phyloP scores from a whole-genome alignment of 2,329 filamentous ascomycete species.

The Fusarium aywerte region DNA sequence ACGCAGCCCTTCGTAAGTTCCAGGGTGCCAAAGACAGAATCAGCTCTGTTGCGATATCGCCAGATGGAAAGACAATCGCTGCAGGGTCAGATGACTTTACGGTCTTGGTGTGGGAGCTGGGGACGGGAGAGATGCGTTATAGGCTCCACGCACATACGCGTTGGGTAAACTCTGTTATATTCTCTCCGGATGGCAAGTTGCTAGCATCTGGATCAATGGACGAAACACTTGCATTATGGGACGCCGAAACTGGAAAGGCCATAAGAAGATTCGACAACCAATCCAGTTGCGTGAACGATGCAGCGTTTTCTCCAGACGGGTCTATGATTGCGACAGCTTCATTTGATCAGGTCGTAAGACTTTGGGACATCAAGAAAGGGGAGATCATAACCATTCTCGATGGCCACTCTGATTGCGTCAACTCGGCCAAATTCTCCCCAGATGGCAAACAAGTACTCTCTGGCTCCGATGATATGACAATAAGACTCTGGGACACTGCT shows the following conservation, averaged over 20 bases:
- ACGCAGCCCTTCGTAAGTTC: neutral
- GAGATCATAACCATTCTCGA: too few relatives aligned
- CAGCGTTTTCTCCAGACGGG: neutral
- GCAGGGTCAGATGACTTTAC: conserved; percentile 7
- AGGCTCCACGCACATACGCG: neutral
- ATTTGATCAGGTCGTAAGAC: too few relatives aligned
- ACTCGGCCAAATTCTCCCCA: too few relatives aligned
- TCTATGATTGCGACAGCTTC: neutral
- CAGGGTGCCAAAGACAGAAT: neutral
- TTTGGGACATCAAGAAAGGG: too few relatives aligned
- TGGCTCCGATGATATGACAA: too few relatives aligned
- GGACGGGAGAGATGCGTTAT: neutral
- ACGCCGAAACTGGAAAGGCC: neutral
- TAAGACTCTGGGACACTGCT: too few relatives aligned
- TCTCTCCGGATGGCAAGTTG: neutral
- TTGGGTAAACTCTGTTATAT: conserved; percentile 3
- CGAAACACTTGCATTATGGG: neutral
- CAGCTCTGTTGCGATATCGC: neutral
- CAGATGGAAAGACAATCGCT: neutral
- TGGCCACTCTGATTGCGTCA: too few relatives aligned
- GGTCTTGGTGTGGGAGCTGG: neutral
- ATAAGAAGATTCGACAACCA: neutral
- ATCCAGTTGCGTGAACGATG: neutral
- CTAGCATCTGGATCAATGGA: conserved; percentile 4
- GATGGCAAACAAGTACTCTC: too few relatives aligned